Evolutionary conservation across 176 grass and related monocot genomes (phyloP).

Genomic region (Musa acuminata): DNA sequence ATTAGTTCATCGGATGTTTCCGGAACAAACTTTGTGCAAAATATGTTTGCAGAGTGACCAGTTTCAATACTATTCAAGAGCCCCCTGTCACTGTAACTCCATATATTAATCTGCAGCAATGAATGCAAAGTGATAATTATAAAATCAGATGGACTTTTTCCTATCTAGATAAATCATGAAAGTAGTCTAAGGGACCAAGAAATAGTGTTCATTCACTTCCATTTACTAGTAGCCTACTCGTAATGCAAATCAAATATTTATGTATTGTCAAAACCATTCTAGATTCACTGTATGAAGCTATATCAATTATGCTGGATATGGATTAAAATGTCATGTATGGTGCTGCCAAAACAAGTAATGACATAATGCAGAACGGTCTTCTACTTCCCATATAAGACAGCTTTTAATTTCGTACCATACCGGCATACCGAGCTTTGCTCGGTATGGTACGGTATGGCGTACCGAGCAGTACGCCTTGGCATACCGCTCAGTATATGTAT

Average conservation of each 20-base stretch:
- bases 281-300: too few species aligned
- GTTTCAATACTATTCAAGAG: slow-evolving; percentile 81
- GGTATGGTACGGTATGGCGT: too few species aligned
- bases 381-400: too few species aligned
- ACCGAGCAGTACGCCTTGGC: too few species aligned
- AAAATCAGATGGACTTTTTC: not conserved
- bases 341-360: too few species aligned
- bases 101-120: slow-evolving; percentile 73
- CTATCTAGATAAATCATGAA: not conserved
- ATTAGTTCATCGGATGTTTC: slow-evolving; percentile 85
- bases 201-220: not conserved
- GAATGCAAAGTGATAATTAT: slow-evolving; percentile 6
- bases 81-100: slow-evolving; percentile 57
- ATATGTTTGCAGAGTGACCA: slow-evolving; percentile 84
- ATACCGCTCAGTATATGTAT: too few species aligned
- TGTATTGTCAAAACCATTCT: too few species aligned
- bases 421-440: too few species aligned
- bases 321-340: too few species aligned
- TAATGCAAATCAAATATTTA: not conserved
- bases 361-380: too few species aligned
- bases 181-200: not conserved
- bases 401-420: too few species aligned
- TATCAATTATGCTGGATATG: too few species aligned
- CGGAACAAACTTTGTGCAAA: slow-evolving; percentile 89
- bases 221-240: not conserved